These are phyloP conservation scores for Pseudopediastrum boryanum DNA, from an alignment of 139 green algal genomes.

Conservation along the genomic window DNA sequence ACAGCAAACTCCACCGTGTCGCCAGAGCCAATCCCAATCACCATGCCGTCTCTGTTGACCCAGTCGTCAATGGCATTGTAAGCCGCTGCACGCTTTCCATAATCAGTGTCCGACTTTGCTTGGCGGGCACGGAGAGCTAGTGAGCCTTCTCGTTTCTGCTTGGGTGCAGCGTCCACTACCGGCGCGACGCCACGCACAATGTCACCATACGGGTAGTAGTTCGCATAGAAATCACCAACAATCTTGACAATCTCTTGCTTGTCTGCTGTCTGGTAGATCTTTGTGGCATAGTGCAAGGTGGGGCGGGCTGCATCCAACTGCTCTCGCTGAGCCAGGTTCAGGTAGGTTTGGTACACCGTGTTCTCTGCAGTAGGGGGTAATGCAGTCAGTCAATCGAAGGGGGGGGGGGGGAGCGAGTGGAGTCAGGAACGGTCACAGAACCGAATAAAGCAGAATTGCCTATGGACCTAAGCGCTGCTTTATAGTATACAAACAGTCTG, in stretches of 20 bases:
- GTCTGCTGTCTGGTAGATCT: neutral
- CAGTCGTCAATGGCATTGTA: neutral
- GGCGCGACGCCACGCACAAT: neutral
- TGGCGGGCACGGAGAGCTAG: neutral
- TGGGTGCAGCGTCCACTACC: neutral
- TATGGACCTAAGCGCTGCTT: too few relatives aligned
- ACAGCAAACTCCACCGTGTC: slow-evolving; percentile 3
- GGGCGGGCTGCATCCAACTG: neutral
- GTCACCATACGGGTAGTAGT: slow-evolving; percentile 10
- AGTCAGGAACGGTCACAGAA: too few relatives aligned
- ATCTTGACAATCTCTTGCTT: neutral
- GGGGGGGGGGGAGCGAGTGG: too few relatives aligned
- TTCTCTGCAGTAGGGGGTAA: slow-evolving; percentile 10
- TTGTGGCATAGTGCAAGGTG: neutral
- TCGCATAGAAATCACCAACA: neutral
- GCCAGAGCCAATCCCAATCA: neutral
- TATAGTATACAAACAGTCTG: too few relatives aligned
- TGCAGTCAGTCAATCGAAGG: too few relatives aligned
- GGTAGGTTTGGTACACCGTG: slow-evolving; percentile 12
- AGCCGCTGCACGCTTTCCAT: neutral
- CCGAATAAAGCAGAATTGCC: too few relatives aligned
- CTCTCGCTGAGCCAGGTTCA: slow-evolving; percentile 9
- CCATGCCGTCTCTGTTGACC: slow-evolving; percentile 3
- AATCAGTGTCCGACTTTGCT: neutral
- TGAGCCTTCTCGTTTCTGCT: neutral